These are phyloP conservation scores for Perkinsus chesapeaki DNA, from an alignment of 169 alveolate species.

Conservation along the genomic window DNA sequence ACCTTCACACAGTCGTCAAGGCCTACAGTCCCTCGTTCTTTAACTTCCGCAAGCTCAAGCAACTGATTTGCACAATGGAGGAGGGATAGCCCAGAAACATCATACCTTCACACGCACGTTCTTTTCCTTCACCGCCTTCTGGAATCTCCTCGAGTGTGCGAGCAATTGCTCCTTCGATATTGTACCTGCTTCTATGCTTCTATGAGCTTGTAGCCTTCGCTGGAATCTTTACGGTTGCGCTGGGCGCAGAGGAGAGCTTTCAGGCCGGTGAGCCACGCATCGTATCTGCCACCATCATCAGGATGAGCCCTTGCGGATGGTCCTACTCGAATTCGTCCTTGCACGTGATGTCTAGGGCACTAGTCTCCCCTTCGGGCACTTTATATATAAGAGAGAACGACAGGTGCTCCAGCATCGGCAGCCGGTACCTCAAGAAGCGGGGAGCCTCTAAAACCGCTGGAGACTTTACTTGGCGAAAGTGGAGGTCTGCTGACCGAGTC, in stretches of 20 bases:
- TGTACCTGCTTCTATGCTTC: not conserved
- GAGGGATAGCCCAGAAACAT: not conserved
- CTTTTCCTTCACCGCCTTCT: constrained; percentile 33
- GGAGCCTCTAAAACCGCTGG: not conserved
- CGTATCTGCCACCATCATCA: not conserved
- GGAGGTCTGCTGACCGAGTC: constrained; percentile 45
- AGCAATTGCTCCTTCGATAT: constrained; percentile 40
- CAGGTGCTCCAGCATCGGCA: constrained; percentile 45
- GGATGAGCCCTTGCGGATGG: not conserved
- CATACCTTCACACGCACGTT: constrained; percentile 32
- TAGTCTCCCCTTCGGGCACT: not conserved
- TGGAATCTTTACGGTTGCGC: not conserved
- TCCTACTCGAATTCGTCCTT: constrained; percentile 41
- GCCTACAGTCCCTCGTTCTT: constrained; percentile 30
- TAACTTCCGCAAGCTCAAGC: constrained; percentile 35
- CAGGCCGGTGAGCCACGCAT: not conserved
- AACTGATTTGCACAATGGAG: not conserved
- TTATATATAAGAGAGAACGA: constrained; percentile 42
- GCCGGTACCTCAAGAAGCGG: constrained; percentile 5
- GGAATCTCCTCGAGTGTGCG: constrained; percentile 40
- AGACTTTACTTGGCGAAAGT: constrained; percentile 24
- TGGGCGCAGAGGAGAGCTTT: not conserved
- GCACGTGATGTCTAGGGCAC: constrained; percentile 51
- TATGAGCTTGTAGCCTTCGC: not conserved
- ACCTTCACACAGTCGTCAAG: constrained; percentile 48